These are phyloP conservation scores for Cenococcum geophilum DNA, from an alignment of 495 filamentous ascomycete species.

Conservation along the genomic window DNA sequence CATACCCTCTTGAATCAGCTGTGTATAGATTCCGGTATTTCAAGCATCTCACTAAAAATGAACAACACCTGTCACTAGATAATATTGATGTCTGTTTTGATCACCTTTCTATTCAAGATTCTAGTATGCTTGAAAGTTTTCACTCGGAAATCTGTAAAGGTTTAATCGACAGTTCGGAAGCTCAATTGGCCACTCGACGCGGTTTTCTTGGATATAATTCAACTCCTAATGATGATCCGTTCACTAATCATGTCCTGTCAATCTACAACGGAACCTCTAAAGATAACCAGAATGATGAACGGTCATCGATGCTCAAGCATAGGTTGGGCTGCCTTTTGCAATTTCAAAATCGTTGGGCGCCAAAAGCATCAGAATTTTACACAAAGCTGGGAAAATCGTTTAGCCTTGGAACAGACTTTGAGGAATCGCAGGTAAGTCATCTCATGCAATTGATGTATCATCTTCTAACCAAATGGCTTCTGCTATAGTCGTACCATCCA, in stretches of 20 bases:
- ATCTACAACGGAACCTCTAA: neutral
- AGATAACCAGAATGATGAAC: neutral
- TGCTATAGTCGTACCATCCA: constrained; percentile 55
- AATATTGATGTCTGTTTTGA: constrained; percentile 45
- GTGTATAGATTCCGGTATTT: constrained; percentile 48
- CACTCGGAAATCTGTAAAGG: constrained; percentile 24
- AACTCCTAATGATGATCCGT: neutral
- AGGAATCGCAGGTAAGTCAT: constrained; percentile 47
- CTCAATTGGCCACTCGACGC: neutral
- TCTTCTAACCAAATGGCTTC: constrained; percentile 11
- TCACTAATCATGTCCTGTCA: neutral
- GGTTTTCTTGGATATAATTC: neutral
- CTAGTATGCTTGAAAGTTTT: constrained; percentile 44
- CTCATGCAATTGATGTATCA: constrained; percentile 1
- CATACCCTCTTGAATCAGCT: constrained; percentile 41
- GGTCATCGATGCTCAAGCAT: neutral
- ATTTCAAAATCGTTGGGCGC: constrained; percentile 6
- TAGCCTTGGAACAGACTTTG: neutral
- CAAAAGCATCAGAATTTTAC: neutral
- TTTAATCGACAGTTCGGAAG: constrained; percentile 9
- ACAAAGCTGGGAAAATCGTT: neutral
- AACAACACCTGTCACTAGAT: constrained; percentile 19
- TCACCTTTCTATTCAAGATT: constrained; percentile 50
- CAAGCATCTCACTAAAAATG: constrained; percentile 21
- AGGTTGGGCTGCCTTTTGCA: constrained; percentile 8